Evolutionary conservation across 2,329 filamentous ascomycete species (phyloP).

Genomic region (Volutella citrinella): DNA sequence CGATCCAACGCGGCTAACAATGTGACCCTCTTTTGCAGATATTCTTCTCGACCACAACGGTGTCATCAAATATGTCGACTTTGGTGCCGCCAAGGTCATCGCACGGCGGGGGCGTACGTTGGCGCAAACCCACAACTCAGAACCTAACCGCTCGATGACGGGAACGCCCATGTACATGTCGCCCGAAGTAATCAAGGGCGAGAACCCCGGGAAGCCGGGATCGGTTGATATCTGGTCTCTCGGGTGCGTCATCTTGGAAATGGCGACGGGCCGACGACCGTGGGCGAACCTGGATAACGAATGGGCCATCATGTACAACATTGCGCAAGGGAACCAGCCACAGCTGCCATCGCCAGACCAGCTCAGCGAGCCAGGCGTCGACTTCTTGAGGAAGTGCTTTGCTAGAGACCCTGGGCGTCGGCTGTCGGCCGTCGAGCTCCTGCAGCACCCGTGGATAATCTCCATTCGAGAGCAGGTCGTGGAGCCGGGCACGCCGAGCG

Average conservation of each 20-base stretch:
- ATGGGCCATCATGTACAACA: slow-evolving; percentile 99
- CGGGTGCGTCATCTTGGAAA: slow-evolving; percentile 94
- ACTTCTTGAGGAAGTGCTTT: slow-evolving; percentile 87
- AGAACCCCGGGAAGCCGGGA: slow-evolving; percentile 74
- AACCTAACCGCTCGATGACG: slow-evolving; percentile 86
- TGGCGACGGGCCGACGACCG: slow-evolving; percentile 90
- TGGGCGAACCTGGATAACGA: slow-evolving; percentile 98
- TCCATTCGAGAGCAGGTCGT: slow-evolving; percentile 63
- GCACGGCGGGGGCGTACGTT: slow-evolving; percentile 89
- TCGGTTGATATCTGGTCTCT: slow-evolving; percentile 95
- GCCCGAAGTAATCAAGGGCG: slow-evolving; percentile 94
- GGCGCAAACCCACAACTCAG: slow-evolving; percentile 54
- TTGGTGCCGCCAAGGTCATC: slow-evolving; percentile 95
- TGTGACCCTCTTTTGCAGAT: slow-evolving; percentile 60
- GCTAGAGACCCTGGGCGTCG: slow-evolving; percentile 76
- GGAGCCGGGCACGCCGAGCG: slow-evolving; percentile 61
- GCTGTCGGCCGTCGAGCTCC: slow-evolving; percentile 78
- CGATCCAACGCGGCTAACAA: no score
- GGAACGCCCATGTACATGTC: slow-evolving; percentile 99
- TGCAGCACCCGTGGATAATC: slow-evolving; percentile 91
- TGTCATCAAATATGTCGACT: slow-evolving; percentile 98
- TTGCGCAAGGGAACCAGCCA: slow-evolving; percentile 92
- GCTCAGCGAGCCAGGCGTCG: slow-evolving; percentile 77
- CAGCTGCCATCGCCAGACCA: slow-evolving; percentile 80
- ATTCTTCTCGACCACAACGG: slow-evolving; percentile 96